Evolutionary conservation across 352 stramenopile species (phyloP).

Genomic region (Globisporangium mamillatum): DNA sequence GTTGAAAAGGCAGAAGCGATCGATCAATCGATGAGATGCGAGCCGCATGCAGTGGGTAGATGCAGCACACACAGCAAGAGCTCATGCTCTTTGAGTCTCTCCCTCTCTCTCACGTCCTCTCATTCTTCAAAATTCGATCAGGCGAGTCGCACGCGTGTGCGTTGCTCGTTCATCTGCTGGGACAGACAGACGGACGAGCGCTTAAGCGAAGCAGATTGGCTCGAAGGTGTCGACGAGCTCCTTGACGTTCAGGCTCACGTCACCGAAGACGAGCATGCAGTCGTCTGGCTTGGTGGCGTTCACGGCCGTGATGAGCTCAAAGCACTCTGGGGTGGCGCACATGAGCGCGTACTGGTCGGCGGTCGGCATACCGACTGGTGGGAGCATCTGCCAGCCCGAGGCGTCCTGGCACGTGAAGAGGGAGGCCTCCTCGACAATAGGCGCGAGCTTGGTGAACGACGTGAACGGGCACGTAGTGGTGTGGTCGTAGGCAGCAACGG

Average conservation of each 20-base stretch:
- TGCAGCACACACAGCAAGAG: too few relatives aligned
- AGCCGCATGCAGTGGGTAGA: too few relatives aligned
- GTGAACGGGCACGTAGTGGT: conserved; percentile 3
- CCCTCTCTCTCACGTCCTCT: neutral
- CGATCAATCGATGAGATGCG: neutral
- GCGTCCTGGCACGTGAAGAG: neutral
- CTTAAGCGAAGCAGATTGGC: neutral
- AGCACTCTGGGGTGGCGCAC: neutral
- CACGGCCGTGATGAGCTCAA: neutral
- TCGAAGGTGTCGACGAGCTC: neutral
- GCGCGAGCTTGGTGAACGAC: conserved; percentile 8
- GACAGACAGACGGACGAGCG: neutral
- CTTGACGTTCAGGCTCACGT: neutral
- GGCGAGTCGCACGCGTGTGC: neutral
- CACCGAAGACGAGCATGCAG: neutral
- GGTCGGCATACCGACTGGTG: neutral
- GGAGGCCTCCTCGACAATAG: neutral
- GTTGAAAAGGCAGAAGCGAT: neutral
- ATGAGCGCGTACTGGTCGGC: neutral
- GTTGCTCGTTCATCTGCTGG: neutral
- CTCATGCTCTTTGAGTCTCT: too few relatives aligned
- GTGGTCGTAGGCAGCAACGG: conserved; percentile 9
- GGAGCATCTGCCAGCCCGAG: neutral
- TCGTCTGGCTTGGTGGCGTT: neutral
- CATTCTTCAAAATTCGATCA: neutral